Evolutionary conservation across 2,329 filamentous ascomycete species (phyloP).

Genomic region (Dothideomycetes sp.): DNA sequence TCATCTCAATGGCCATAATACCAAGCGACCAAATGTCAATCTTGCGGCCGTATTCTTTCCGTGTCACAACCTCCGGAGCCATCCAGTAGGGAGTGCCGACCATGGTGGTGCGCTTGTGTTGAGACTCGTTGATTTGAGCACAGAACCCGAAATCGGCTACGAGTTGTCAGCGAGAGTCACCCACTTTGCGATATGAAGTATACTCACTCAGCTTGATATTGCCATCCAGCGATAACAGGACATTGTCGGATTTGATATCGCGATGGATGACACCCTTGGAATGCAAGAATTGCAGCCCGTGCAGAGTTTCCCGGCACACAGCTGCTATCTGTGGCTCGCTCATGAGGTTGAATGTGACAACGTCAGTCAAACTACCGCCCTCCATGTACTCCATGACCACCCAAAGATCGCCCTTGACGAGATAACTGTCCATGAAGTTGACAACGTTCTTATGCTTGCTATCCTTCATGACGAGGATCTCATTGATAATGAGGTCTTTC

Average conservation of each 20-base stretch:
- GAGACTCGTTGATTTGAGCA: slow-evolving; percentile 92
- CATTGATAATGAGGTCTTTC: slow-evolving; percentile 98
- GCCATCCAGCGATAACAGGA: slow-evolving; percentile 82
- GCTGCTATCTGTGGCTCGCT: slow-evolving; percentile 93
- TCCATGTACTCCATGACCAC: slow-evolving; percentile 99
- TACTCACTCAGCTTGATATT: slow-evolving; percentile 91
- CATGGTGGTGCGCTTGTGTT: slow-evolving; percentile 98
- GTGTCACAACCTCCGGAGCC: slow-evolving; percentile 94
- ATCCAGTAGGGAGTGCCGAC: slow-evolving; percentile 99
- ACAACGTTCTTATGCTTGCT: slow-evolving; percentile 98
- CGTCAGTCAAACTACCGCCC: slow-evolving; percentile 91
- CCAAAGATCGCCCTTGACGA: slow-evolving; percentile 85
- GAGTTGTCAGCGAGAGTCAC: slow-evolving; percentile 9
- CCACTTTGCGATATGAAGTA: neutral
- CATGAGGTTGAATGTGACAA: slow-evolving; percentile 99
- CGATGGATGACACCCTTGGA: slow-evolving; percentile 97
- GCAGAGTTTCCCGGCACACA: slow-evolving; percentile 85
- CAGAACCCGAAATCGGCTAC: slow-evolving; percentile 96
- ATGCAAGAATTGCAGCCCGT: slow-evolving; percentile 87
- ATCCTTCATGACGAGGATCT: slow-evolving; percentile 98
- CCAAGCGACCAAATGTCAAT: slow-evolving; percentile 98
- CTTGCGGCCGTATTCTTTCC: slow-evolving; percentile 96
- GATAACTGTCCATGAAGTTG: slow-evolving; percentile 96
- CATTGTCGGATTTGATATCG: slow-evolving; percentile 99
- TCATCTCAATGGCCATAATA: slow-evolving; percentile 99